These are phyloP conservation scores for Microglena sp. DNA, from an alignment of 139 green algal genomes.

Conservation along the genomic window DNA sequence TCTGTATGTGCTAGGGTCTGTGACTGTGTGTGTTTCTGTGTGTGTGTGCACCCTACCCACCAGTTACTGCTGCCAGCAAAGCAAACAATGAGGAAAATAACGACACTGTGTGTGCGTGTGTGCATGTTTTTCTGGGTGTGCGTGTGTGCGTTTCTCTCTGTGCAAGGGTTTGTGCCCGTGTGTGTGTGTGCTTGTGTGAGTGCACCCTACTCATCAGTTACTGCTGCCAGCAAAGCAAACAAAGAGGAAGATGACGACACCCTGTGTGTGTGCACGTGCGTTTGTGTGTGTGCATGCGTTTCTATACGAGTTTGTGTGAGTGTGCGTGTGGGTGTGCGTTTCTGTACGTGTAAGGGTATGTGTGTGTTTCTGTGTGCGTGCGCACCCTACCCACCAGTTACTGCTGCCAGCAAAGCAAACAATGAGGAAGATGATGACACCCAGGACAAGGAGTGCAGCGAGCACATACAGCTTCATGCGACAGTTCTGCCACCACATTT, in stretches of 20 bases:
- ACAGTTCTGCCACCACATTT: constrained; percentile 85
- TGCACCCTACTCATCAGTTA: neutral
- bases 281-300: neutral
- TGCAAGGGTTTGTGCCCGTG: neutral
- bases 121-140: neutral
- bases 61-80: too few species aligned
- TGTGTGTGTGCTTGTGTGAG: neutral
- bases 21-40: too few species aligned
- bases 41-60: too few species aligned
- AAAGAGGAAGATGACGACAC: neutral
- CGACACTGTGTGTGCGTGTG: too few species aligned
- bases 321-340: too few species aligned
- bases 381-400: constrained; percentile 7
- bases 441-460: constrained; percentile 57
- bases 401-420: constrained; percentile 70
- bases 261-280: neutral
- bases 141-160: neutral
- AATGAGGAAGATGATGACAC: constrained; percentile 72
- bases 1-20: too few species aligned
- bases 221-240: neutral
- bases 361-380: neutral
- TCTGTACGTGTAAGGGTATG: constrained; percentile 43
- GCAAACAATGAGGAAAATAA: too few species aligned
- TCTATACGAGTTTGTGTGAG: neutral
- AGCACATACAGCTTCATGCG: constrained; percentile 45